Evolutionary conservation across 148 eudicot species (phyloP), one percentile per base, ranked within the genome.

Genomic region (Beta vulgaris): DNA sequence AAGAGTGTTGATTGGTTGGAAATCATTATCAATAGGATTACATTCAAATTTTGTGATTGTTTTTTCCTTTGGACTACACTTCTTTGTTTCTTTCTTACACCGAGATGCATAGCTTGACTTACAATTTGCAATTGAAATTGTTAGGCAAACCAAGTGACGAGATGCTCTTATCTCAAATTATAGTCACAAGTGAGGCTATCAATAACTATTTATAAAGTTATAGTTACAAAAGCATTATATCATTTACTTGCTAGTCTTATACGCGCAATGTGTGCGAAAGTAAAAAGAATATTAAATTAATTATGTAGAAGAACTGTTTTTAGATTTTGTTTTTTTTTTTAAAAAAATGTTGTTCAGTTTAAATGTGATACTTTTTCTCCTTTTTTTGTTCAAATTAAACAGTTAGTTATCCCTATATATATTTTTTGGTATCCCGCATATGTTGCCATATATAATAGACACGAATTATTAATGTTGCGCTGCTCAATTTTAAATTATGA

Each of bases 131-230:
- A 2, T 18, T 14, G 53, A 18, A 21, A 1, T 48, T 48, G 18
- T 48, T 48, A 48, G 15, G 53, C 53, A 48, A 39, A 39, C 42
- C 42, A 39, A 39, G n/a, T n/a, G n/a, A 39, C 6, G 34, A 60
- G 64, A 59, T 59, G 34, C 13, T 65, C 42, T 67, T 67, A 40
- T 67, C 71, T 40, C 8, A 4, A 67, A 42, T 67, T 46, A 4
- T 2, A 59, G 46, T 12, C 53, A 42, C 53, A 67, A 2, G 16
- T 40, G 51, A 42, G 35, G 2, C 18, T 37, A 9, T 67, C 9
- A 67, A 32, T 32, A 40, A 67, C 71, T 67, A 5, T 21, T 11
- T n/a, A n/a, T n/a, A n/a, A n/a, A 32, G 32, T 62, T 31, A 67
- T 67, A 40, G 54, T 67, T 46, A 67, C 46, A 43, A 11, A 2